Percentiles rank a stretch among this genome's conserved stretches.
Evolutionary conservation across 2,329 filamentous ascomycete species (phyloP).

Genomic region (Aspergillus uvarum): DNA sequence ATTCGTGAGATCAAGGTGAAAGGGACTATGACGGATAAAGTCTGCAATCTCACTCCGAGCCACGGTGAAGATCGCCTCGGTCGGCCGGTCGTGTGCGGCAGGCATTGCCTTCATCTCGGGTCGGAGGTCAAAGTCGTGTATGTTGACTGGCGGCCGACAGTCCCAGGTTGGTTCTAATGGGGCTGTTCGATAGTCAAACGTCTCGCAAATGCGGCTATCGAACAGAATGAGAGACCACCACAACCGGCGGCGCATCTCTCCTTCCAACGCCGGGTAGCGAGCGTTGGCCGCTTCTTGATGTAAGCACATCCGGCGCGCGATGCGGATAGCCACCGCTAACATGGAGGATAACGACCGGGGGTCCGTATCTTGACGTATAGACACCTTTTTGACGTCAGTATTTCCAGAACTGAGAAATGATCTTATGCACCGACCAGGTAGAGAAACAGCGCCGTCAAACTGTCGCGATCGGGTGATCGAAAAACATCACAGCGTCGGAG

Average conservation of each 20-base stretch:
- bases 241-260: conserved; percentile 68
- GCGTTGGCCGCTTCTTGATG: conserved; percentile 59
- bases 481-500: conserved; percentile 47
- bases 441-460: conserved; percentile 54
- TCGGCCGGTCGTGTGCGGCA: conserved; percentile 30
- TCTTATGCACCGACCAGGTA: conserved; percentile 49
- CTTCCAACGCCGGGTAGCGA: conserved; percentile 54
- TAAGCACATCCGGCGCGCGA: conserved; percentile 68
- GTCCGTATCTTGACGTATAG: conserved; percentile 59
- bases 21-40: conserved; percentile 39
- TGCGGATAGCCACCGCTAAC: conserved; percentile 65
- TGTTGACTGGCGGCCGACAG: conserved; percentile 43
- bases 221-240: conserved; percentile 73
- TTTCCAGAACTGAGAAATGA: conserved; percentile 1
- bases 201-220: conserved; percentile 67
- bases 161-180: conserved; percentile 47
- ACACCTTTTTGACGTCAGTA: conserved; percentile 48
- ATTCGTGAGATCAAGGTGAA: conserved; percentile 16
- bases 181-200: conserved; percentile 53
- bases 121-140: conserved; percentile 44
- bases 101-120: conserved; percentile 40
- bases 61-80: conserved; percentile 47
- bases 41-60: conserved; percentile 46
- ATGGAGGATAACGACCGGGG: conserved; percentile 60
- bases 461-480: conserved; percentile 44